A percentile compares a stretch with the other conserved stretches of the same genome.
Evolutionary conservation across 139 green algal genomes (phyloP).

Genomic region (Chlorella sp.): DNA sequence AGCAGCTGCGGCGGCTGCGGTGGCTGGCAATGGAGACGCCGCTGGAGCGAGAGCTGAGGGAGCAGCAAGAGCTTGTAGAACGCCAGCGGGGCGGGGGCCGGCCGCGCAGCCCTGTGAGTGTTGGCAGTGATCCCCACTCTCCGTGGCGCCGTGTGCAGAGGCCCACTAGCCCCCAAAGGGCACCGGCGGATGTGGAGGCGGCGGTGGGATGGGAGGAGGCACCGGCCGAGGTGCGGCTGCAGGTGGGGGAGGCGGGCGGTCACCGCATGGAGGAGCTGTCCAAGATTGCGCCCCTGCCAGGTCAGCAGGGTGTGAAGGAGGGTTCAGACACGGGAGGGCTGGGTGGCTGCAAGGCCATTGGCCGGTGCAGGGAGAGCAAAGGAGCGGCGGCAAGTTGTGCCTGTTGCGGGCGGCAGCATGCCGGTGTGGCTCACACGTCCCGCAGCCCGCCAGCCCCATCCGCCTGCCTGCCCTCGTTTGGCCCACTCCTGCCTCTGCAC

Average conservation of each 20-base stretch:
- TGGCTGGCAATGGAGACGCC: neutral
- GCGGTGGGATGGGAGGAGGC: neutral
- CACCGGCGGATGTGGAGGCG: neutral
- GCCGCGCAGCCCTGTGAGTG: too few relatives aligned
- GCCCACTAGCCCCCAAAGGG: neutral
- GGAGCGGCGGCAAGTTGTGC: too few relatives aligned
- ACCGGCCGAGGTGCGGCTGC: neutral
- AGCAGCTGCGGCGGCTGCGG: neutral
- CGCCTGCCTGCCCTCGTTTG: neutral
- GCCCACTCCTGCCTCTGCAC: neutral
- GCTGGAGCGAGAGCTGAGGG: neutral
- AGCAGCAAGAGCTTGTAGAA: neutral
- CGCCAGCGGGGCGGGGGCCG: too few relatives aligned
- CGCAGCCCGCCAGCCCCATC: too few relatives aligned
- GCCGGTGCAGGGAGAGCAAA: neutral
- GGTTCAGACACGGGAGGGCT: neutral
- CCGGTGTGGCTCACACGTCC: neutral
- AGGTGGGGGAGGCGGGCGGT: neutral
- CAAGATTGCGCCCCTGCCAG: conserved; percentile 2
- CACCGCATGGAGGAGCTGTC: neutral
- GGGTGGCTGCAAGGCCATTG: neutral
- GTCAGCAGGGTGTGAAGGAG: neutral
- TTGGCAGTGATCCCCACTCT: too few relatives aligned
- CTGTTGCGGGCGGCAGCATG: too few relatives aligned
- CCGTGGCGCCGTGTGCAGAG: too few relatives aligned